Evolutionary conservation across 2,329 filamentous ascomycete genomes (phyloP), one percentile per base, ranked within the genome.

Genomic region (Apiospora marii): DNA sequence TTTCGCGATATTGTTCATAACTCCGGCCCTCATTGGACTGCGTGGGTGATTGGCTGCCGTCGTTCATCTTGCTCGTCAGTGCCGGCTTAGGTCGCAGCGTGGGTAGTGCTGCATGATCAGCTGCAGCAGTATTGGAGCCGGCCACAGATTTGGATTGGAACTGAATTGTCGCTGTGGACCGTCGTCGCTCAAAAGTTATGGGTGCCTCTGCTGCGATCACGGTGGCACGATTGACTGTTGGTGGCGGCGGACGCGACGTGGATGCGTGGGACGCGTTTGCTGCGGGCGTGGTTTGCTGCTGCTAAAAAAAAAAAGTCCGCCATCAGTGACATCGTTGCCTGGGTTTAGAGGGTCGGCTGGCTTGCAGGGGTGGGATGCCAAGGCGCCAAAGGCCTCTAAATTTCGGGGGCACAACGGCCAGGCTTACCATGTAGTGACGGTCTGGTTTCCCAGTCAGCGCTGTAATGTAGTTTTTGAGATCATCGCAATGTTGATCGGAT

Each of bases 11-110:
- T 75, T 84, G 81, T 10, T 86, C 85, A 75, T 91, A 91, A 79
- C 89, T 89, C 49, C 88, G 86, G 67, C 84, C 87, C 64, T 86
- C 84, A 75, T 91, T 91, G 72, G 85, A 82, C 79, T 91, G 89
- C 1, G 89, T 91, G 1, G 86, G 86, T 13, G 88, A 88, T 72
- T 86, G 85, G 14, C 87, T 88, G n/a, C 79, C 81, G 44, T 86
- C 83, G 24, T 64, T 34, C 82, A 85, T 87, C 70, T 81, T 85
- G 72, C 75, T 73, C 70, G 71, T 77, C 73, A 72, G 76, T 72
- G 70, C 58, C 49, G 67, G 70, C 13, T 34, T 37, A 7, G 58
- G 58, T 64, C 67, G 44, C 44, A 30, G 27, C 27, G 12, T 37
- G 7, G 67, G 67, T 49, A 49, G 67, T 37, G 44, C 37, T 44